These are phyloP conservation scores for Cyberlindnera meyerae DNA, from an alignment of 805 yeast genomes.

Conservation along the genomic window DNA sequence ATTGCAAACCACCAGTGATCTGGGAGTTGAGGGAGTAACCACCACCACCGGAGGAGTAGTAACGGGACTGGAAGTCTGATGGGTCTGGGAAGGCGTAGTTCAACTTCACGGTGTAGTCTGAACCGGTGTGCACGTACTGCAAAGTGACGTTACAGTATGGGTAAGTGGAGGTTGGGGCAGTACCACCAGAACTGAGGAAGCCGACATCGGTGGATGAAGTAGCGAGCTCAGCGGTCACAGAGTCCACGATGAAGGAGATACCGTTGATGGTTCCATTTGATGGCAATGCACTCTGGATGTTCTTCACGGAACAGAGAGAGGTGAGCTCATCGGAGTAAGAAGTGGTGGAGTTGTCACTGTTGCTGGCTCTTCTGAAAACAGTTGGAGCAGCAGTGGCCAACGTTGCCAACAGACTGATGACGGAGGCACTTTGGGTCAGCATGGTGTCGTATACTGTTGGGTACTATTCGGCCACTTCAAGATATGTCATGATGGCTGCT, in stretches of 20 bases:
- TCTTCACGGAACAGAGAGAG: conserved; percentile 1
- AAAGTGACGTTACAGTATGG: conserved; percentile 2
- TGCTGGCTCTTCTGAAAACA: no score
- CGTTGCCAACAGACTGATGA: no score
- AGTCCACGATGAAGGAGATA: conserved; percentile 1
- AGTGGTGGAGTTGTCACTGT: no score
- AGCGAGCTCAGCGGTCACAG: neutral
- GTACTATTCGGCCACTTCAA: no score
- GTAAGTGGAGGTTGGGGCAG: neutral
- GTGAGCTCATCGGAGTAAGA: neutral
- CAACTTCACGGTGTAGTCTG: neutral
- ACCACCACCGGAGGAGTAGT: conserved; percentile 3
- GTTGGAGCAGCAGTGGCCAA: no score
- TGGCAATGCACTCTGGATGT: conserved; percentile 1
- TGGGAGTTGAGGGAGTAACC: conserved; percentile 1
- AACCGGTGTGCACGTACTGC: conserved; percentile 1
- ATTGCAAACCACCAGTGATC: conserved; percentile 1
- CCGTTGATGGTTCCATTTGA: conserved; percentile 1
- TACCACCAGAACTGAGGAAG: no score
- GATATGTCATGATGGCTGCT: no score
- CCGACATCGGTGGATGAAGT: neutral
- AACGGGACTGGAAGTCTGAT: conserved; percentile 1
- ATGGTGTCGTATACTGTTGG: no score
- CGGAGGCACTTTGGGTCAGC: no score
- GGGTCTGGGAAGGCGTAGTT: conserved; percentile 3